Evolutionary conservation across 2,329 filamentous ascomycete genomes (phyloP).

Genomic region (Beauveria brongniartii): DNA sequence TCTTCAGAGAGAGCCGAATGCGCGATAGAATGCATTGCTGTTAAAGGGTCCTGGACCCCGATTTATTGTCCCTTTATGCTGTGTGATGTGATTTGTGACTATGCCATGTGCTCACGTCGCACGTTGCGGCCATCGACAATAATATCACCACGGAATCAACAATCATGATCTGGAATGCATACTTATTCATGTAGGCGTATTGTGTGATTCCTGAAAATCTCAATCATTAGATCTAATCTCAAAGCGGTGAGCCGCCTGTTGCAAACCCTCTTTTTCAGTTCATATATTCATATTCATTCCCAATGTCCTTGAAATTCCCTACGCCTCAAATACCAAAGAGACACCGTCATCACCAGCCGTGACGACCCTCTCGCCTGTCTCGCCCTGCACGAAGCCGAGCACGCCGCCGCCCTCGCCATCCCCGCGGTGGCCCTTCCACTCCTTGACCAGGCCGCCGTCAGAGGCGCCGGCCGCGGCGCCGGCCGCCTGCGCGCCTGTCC

Average conservation of each 20-base stretch:
- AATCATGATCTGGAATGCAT: neutral
- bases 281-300: neutral
- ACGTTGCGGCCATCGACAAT: too few species aligned
- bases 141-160: neutral
- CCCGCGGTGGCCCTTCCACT: conserved; percentile 86
- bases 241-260: too few species aligned
- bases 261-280: neutral
- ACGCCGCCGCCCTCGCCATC: conserved; percentile 83
- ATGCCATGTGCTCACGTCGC: neutral
- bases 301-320: conserved; percentile 10
- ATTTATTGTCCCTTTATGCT: conserved; percentile 5
- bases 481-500: conserved; percentile 21
- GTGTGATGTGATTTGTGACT: neutral
- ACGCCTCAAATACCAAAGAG: conserved; percentile 58
- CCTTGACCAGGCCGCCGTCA: conserved; percentile 61
- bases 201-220: neutral
- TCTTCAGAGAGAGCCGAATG: neutral
- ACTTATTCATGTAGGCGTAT: neutral
- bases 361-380: conserved; percentile 64
- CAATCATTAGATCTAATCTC: neutral
- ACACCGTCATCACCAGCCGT: conserved; percentile 86
- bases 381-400: conserved; percentile 79
- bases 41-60: conserved; percentile 9
- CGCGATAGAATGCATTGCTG: conserved; percentile 8
- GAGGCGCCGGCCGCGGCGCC: conserved; percentile 26